These are phyloP conservation scores for Rhypophila decipiens DNA, from an alignment of 495 filamentous ascomycete species.

Conservation along the genomic window DNA sequence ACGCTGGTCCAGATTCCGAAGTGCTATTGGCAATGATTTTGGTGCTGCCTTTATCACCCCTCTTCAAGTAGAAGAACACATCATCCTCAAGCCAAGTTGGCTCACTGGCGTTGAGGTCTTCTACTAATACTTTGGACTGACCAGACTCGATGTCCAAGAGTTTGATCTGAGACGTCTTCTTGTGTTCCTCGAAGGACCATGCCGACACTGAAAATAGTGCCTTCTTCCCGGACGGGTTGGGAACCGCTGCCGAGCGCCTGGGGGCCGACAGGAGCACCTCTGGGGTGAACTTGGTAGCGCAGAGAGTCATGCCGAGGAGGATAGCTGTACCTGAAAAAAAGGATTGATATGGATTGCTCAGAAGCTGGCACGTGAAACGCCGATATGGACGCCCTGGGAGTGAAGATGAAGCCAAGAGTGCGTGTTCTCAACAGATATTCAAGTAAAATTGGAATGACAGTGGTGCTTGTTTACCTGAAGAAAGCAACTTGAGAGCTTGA, in stretches of 20 bases:
- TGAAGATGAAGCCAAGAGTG: too few relatives aligned
- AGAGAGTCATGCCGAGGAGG: constrained; percentile 69
- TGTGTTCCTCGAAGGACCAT: constrained; percentile 79
- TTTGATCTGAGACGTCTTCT: constrained; percentile 66
- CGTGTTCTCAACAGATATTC: too few relatives aligned
- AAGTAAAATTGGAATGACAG: too few relatives aligned
- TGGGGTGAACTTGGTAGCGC: constrained; percentile 65
- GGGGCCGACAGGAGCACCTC: constrained; percentile 83
- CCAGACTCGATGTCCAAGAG: constrained; percentile 66
- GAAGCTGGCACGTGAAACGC: too few relatives aligned
- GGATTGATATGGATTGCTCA: too few relatives aligned
- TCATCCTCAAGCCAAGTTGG: constrained; percentile 70
- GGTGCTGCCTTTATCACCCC: constrained; percentile 61
- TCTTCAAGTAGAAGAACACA: constrained; percentile 61
- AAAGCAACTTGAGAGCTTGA: too few relatives aligned
- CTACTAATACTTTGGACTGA: constrained; percentile 58
- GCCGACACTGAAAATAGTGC: constrained; percentile 67
- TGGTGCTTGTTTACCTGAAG: too few relatives aligned
- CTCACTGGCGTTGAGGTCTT: constrained; percentile 56
- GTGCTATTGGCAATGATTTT: constrained; percentile 54
- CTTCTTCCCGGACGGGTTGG: constrained; percentile 63
- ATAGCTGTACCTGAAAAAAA: too few relatives aligned
- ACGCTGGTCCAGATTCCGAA: constrained; percentile 29
- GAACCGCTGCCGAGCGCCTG: constrained; percentile 67
- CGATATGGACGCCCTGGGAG: too few relatives aligned